phyloP scores from a whole-genome alignment of 495 filamentous ascomycete genomes.

The Neurospora terricola region DNA sequence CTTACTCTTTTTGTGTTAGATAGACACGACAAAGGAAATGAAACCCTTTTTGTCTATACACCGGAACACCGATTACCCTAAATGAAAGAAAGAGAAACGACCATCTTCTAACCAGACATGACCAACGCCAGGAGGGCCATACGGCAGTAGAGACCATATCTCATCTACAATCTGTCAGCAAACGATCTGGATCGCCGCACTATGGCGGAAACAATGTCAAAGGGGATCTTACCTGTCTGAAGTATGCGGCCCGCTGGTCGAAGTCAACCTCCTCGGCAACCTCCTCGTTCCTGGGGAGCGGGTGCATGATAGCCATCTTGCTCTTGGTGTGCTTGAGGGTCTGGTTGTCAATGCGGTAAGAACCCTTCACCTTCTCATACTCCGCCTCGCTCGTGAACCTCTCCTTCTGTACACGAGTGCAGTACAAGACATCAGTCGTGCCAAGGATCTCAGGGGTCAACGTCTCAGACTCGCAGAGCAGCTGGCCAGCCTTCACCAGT shows the following conservation, averaged over 20 bases:
- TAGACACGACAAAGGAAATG: neutral
- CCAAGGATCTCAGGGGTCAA: slow-evolving; percentile 80
- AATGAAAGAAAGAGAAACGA: neutral
- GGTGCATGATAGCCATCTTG: slow-evolving; percentile 91
- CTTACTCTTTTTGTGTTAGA: neutral
- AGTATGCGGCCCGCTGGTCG: slow-evolving; percentile 94
- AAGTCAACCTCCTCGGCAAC: slow-evolving; percentile 93
- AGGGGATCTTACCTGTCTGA: slow-evolving; percentile 76
- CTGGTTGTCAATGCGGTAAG: slow-evolving; percentile 77
- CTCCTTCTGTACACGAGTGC: slow-evolving; percentile 93
- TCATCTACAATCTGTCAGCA: slow-evolving; percentile 62
- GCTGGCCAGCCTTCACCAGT: slow-evolving; percentile 62
- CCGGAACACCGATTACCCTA: neutral
- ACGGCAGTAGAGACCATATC: slow-evolving; percentile 92
- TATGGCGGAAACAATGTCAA: neutral
- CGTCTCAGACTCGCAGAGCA: slow-evolving; percentile 59
- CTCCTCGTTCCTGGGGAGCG: slow-evolving; percentile 85
- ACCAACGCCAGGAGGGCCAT: slow-evolving; percentile 95
- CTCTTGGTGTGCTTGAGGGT: slow-evolving; percentile 86
- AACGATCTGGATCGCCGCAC: slow-evolving; percentile 9
- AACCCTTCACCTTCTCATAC: slow-evolving; percentile 80
- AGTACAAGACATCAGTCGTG: slow-evolving; percentile 83
- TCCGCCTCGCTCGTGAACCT: slow-evolving; percentile 68
- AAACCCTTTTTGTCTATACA: neutral
- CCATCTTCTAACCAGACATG: slow-evolving; percentile 45